These are phyloP conservation scores for Fusarium sp. DNA, from an alignment of 2,329 filamentous ascomycete species.

Conservation along the genomic window DNA sequence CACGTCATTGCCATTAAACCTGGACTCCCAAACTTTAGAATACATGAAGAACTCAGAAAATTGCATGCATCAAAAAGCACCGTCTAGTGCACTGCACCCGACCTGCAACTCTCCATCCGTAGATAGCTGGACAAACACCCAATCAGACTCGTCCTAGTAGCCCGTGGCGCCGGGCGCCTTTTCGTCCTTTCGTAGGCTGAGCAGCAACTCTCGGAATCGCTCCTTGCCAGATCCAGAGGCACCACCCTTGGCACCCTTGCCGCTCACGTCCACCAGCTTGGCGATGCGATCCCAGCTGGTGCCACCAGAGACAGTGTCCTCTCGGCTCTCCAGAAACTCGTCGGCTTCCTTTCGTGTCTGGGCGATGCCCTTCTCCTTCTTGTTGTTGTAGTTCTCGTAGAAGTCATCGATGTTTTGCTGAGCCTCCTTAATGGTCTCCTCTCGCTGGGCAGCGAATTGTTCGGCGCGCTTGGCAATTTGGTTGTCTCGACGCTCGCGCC, in stretches of 20 bases:
- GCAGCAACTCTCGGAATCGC: conserved; percentile 90
- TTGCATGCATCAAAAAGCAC: conserved; percentile 37
- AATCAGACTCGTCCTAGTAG: conserved; percentile 56
- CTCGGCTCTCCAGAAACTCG: conserved; percentile 86
- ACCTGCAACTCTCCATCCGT: conserved; percentile 21
- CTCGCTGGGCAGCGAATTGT: conserved; percentile 83
- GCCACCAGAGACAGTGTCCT: conserved; percentile 93
- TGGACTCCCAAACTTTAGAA: conserved; percentile 47
- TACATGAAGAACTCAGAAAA: conserved; percentile 43
- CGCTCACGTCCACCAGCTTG: conserved; percentile 96
- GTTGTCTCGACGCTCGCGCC: conserved; percentile 89
- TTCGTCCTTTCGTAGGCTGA: conserved; percentile 92
- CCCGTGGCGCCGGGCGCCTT: conserved; percentile 78
- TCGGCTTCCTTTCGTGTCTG: conserved; percentile 94
- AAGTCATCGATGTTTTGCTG: conserved; percentile 98
- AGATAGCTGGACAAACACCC: conserved; percentile 13
- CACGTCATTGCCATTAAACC: conserved; percentile 48
- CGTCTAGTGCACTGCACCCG: conserved; percentile 36
- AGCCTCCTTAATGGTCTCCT: conserved; percentile 87
- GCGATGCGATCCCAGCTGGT: conserved; percentile 99
- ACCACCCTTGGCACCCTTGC: conserved; percentile 89
- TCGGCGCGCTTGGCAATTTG: conserved; percentile 86
- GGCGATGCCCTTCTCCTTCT: conserved; percentile 92
- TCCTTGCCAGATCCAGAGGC: conserved; percentile 93
- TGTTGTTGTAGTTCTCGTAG: conserved; percentile 99